Evolutionary conservation across 257 asterid species (phyloP).

Genomic region (Rauvolfia tetraphylla): DNA sequence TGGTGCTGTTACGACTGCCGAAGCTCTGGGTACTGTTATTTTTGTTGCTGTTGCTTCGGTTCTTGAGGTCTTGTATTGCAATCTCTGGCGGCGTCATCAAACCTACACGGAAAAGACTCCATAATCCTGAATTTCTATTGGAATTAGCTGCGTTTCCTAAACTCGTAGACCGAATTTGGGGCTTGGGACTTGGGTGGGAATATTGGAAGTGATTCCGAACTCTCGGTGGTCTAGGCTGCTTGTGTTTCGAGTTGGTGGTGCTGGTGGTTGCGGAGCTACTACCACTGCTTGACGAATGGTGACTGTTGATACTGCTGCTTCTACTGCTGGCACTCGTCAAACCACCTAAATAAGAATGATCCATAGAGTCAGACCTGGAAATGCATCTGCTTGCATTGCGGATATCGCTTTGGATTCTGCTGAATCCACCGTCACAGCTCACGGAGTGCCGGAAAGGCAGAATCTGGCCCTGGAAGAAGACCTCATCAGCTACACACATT

Average conservation of each 20-base stretch:
- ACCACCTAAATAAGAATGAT: slow-evolving; percentile 36
- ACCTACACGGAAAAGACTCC: slow-evolving; percentile 66
- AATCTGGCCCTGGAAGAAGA: slow-evolving; percentile 75
- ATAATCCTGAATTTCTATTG: slow-evolving; percentile 29
- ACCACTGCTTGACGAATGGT: slow-evolving; percentile 56
- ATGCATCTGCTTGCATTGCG: slow-evolving; percentile 10
- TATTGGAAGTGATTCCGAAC: slow-evolving; percentile 49
- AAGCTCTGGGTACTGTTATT: slow-evolving; percentile 10
- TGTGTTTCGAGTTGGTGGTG: slow-evolving; percentile 14
- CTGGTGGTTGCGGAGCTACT: slow-evolving; percentile 18
- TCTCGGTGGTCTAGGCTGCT: slow-evolving; percentile 22
- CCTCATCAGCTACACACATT: slow-evolving; percentile 83
- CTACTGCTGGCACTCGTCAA: slow-evolving; percentile 62
- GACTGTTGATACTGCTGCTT: slow-evolving; percentile 56
- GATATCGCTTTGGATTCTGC: slow-evolving; percentile 11
- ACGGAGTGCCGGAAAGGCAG: slow-evolving; percentile 65
- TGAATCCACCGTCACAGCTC: slow-evolving; percentile 33
- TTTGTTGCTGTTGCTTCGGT: slow-evolving; percentile 25
- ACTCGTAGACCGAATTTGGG: slow-evolving; percentile 41
- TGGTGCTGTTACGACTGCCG: slow-evolving; percentile 52
- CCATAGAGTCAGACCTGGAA: slow-evolving; percentile 62
- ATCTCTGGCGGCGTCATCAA: slow-evolving; percentile 72
- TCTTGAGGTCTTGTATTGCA: slow-evolving; percentile 49
- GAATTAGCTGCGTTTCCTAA: slow-evolving; percentile 15
- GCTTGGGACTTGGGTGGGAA: slow-evolving; percentile 90